These are phyloP conservation scores for Papilionanthe hybrid DNA, from an alignment of 116 monocot genomes.

Conservation along the genomic window DNA sequence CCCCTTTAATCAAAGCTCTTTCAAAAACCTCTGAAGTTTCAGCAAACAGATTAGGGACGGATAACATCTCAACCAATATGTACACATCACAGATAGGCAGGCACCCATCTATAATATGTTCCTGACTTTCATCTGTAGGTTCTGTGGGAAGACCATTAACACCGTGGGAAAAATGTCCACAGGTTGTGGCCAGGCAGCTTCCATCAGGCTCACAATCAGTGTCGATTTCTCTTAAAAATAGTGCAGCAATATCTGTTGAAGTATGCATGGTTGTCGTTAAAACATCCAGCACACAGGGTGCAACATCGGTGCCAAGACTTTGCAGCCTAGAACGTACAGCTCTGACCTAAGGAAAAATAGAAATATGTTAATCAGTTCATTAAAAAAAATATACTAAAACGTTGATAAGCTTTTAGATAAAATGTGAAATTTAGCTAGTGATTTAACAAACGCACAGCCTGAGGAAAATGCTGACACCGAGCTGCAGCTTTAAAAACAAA, in stretches of 20 bases:
- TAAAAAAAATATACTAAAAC: not conserved
- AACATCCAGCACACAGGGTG: slow-evolving; percentile 71
- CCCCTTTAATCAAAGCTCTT: slow-evolving; percentile 53
- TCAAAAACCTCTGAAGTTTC: slow-evolving; percentile 76
- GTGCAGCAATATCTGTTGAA: slow-evolving; percentile 61
- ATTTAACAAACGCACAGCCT: slow-evolving; percentile 54
- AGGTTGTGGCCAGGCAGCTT: slow-evolving; percentile 29
- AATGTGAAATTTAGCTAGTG: not conserved
- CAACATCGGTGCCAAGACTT: slow-evolving; percentile 58
- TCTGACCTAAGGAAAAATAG: slow-evolving; percentile 44
- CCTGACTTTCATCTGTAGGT: slow-evolving; percentile 37
- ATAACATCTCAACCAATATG: slow-evolving; percentile 69
- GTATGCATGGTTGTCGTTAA: slow-evolving; percentile 57
- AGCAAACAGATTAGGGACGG: slow-evolving; percentile 58
- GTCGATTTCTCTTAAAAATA: slow-evolving; percentile 70
- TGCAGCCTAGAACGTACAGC: slow-evolving; percentile 77
- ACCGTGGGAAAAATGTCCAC: slow-evolving; percentile 25
- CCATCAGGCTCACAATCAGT: slow-evolving; percentile 67
- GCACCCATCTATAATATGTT: slow-evolving; percentile 41
- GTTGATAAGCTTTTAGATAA: not conserved
- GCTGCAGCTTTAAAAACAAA: slow-evolving; percentile 82
- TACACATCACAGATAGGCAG: slow-evolving; percentile 68
- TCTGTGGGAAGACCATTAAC: slow-evolving; percentile 51
- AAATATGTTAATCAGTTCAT: not conserved
- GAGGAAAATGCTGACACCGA: slow-evolving; percentile 71